Conservation (phyloP, 371 early-diverging fungal species). For the Saksenaea vasiformis region DNA sequence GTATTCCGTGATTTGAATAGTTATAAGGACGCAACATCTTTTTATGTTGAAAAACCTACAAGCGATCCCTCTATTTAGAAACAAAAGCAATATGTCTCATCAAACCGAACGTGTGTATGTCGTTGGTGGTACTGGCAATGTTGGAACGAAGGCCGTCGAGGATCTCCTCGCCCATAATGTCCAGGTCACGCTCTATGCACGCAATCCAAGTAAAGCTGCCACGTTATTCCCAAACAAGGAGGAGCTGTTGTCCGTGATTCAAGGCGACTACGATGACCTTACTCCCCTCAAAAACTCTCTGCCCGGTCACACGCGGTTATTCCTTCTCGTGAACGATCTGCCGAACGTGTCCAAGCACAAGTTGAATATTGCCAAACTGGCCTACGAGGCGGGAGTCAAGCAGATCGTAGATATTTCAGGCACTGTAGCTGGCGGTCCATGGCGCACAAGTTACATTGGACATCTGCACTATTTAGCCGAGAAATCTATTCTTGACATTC, state of each 20-base stretch:
- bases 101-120: slow-evolving; percentile 18
- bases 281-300: slow-evolving; percentile 19
- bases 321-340: slow-evolving; percentile 18
- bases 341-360: slow-evolving; percentile 9
- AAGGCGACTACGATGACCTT: slow-evolving; percentile 29
- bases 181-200: slow-evolving; percentile 20
- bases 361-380: slow-evolving; percentile 10
- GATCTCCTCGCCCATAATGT: slow-evolving; percentile 16
- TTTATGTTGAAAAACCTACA: too few relatives aligned
- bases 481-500: slow-evolving; percentile 16
- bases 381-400: slow-evolving; percentile 34
- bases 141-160: slow-evolving; percentile 17
- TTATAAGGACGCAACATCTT: too few relatives aligned
- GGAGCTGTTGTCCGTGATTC: slow-evolving; percentile 6
- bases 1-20: too few relatives aligned
- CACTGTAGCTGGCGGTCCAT: slow-evolving; percentile 14
- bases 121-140: slow-evolving; percentile 30
- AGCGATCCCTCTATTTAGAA: too few relatives aligned
- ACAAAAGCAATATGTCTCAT: background rate
- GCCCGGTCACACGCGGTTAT: slow-evolving; percentile 32
- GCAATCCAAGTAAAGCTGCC: slow-evolving; percentile 19
- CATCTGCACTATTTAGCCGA: slow-evolving; percentile 18
- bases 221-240: slow-evolving; percentile 4
- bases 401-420: slow-evolving; percentile 39
- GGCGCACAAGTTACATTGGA: slow-evolving; percentile 16